Evolutionary conservation across 768 basidiomycete species (phyloP), one percentile per base, ranked within the genome.

Genomic region (Tylopilus balloui): DNA sequence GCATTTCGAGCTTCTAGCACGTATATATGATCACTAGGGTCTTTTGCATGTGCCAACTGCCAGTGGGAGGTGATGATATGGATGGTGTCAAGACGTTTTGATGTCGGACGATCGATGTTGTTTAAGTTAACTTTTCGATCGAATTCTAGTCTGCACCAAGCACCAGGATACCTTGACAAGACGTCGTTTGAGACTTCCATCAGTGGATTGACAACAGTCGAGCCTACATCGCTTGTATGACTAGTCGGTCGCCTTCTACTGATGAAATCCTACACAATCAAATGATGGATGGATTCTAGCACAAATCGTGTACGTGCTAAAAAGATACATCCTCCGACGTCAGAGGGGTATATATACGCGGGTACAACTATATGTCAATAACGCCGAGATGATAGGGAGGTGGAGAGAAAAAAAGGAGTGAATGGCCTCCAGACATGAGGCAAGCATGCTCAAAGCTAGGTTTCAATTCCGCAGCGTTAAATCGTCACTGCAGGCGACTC

Each of bases 341-440:
- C 34, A 9, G 12, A n/a, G 8, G 27, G 35, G 43, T 42, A 34
- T 54, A 39, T 29, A 28, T 19, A 38, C 10, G 5, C 11, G 36
- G 48, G 38, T 55, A 58, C 48, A 24, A 6, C 4, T 20, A 44
- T 45, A 17, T 10, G 6, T 40, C 19, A 25, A 9, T 24, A 23
- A 4, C n/a, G n/a, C n/a, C n/a, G n/a, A 4, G 12, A 38, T 15
- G 13, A 12, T 7, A 17, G 24, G 15, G 36, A n/a, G 2, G 29
- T 9, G 25, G 19, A 45, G 50, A 34, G 1, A 27, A 27, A 2
- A n/a, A 34, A 34, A 34, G 24, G 42, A 48, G 34, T 46, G 57
- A 32, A 44, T 39, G 13, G 24, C 41, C 47, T 44, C 29, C 10
- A 36, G 14, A 44, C 11, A n/a, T n/a, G 39, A 54, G 41, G 48